A percentile compares a stretch with the other conserved stretches of the same genome.
These are phyloP conservation scores for Aspergillus sp. DNA, from an alignment of 2,329 filamentous ascomycete genomes.

Conservation along the genomic window DNA sequence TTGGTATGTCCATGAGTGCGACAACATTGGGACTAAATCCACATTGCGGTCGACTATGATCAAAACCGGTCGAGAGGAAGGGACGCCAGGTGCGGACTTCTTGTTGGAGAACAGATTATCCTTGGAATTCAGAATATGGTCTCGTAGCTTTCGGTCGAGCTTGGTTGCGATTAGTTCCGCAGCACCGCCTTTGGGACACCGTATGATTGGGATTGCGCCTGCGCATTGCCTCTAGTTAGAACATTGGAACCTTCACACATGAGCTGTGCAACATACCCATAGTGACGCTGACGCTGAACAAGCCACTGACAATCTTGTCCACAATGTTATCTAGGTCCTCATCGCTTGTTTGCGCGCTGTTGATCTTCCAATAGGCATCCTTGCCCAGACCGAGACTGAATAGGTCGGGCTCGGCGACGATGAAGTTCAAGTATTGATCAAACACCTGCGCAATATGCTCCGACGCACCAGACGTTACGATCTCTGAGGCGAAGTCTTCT, in stretches of 20 bases:
- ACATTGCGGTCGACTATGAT: slow-evolving; percentile 94
- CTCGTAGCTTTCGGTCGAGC: slow-evolving; percentile 89
- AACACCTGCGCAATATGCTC: slow-evolving; percentile 90
- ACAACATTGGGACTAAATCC: slow-evolving; percentile 96
- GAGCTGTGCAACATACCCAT: slow-evolving; percentile 66
- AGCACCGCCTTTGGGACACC: slow-evolving; percentile 87
- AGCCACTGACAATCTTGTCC: slow-evolving; percentile 86
- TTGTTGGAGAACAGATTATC: slow-evolving; percentile 87
- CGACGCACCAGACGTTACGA: slow-evolving; percentile 77
- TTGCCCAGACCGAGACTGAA: slow-evolving; percentile 94
- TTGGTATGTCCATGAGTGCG: slow-evolving; percentile 90
- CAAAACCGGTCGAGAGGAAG: slow-evolving; percentile 79
- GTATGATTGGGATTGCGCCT: slow-evolving; percentile 92
- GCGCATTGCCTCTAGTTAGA: slow-evolving; percentile 19
- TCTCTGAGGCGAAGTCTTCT: slow-evolving; percentile 91
- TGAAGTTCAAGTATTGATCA: slow-evolving; percentile 97
- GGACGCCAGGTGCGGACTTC: slow-evolving; percentile 62
- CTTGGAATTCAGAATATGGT: slow-evolving; percentile 96
- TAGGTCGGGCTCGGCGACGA: slow-evolving; percentile 90
- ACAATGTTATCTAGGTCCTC: slow-evolving; percentile 84
- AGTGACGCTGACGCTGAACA: slow-evolving; percentile 98
- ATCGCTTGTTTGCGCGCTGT: slow-evolving; percentile 87
- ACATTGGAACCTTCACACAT: neutral
- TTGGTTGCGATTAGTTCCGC: slow-evolving; percentile 94
- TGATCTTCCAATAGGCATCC: slow-evolving; percentile 93